Percentiles rank a stretch among this genome's conserved stretches.
Conservation (phyloP, 148 eudicot genomes). For the Euryodendron excelsum region DNA sequence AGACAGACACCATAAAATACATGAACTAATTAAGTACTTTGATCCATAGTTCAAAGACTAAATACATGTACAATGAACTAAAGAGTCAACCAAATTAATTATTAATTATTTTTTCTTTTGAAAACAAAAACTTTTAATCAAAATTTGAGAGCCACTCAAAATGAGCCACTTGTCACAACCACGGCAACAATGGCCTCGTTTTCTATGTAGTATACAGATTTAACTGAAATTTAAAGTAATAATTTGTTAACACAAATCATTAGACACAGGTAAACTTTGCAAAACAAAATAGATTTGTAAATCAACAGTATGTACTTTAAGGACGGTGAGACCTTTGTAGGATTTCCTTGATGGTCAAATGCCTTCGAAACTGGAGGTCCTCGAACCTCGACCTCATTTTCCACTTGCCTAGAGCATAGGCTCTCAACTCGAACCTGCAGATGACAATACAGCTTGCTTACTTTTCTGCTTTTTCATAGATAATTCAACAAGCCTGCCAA, state of each 20-base stretch:
- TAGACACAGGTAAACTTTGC: not conserved
- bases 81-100: too few relatives aligned
- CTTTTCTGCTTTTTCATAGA: not conserved
- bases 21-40: too few relatives aligned
- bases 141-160: too few relatives aligned
- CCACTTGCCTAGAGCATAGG: slow-evolving; percentile 66
- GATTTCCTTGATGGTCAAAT: slow-evolving; percentile 80
- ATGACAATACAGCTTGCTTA: not conserved
- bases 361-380: slow-evolving; percentile 98
- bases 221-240: not conserved
- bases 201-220: too few relatives aligned
- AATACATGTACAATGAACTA: too few relatives aligned
- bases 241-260: not conserved
- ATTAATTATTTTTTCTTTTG: too few relatives aligned
- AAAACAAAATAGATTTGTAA: not conserved
- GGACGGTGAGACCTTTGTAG: slow-evolving; percentile 72
- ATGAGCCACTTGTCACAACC: too few relatives aligned
- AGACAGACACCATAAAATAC: too few relatives aligned
- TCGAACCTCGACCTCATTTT: slow-evolving; percentile 77
- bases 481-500: not conserved
- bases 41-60: too few relatives aligned
- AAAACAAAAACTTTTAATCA: too few relatives aligned
- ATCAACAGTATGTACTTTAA: slow-evolving; percentile 10
- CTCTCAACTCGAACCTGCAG: slow-evolving; percentile 68
- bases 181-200: too few relatives aligned